A percentile compares a stretch with the other conserved stretches of the same genome.
These are phyloP conservation scores for Alloascoidea africana DNA, from an alignment of 805 yeast genomes.

Conservation along the genomic window DNA sequence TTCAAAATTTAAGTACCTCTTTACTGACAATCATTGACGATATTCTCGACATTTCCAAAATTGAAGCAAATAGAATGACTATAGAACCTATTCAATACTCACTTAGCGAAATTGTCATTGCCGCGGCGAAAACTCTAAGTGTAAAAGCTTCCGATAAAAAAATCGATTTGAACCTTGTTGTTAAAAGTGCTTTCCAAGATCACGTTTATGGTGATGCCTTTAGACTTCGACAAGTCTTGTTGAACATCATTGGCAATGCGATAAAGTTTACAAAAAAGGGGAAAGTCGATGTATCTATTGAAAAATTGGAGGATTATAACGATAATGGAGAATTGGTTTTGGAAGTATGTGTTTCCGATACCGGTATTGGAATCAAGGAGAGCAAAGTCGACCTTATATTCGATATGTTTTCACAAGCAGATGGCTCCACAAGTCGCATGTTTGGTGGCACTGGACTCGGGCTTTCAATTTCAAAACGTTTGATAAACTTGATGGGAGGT, in stretches of 20 bases:
- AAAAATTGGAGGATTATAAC: slow-evolving; percentile 3
- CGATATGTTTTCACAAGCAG: slow-evolving; percentile 19
- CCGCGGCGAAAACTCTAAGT: slow-evolving; percentile 17
- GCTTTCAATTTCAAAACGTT: slow-evolving; percentile 18
- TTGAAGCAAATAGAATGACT: slow-evolving; percentile 20
- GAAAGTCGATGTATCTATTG: slow-evolving; percentile 14
- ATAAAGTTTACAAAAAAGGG: slow-evolving; percentile 19
- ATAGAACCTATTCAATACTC: slow-evolving; percentile 15
- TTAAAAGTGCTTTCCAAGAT: slow-evolving; percentile 15
- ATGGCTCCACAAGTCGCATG: slow-evolving; percentile 10
- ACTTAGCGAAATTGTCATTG: slow-evolving; percentile 17
- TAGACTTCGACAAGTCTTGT: slow-evolving; percentile 18
- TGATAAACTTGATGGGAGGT: slow-evolving; percentile 19
- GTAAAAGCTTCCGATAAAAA: slow-evolving; percentile 18
- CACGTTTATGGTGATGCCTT: slow-evolving; percentile 19
- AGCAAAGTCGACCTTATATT: slow-evolving; percentile 17
- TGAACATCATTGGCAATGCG: slow-evolving; percentile 19
- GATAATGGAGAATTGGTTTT: slow-evolving; percentile 9
- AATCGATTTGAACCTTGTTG: slow-evolving; percentile 16
- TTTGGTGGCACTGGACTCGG: slow-evolving; percentile 20
- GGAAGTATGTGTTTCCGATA: slow-evolving; percentile 17
- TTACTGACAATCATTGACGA: slow-evolving; percentile 19
- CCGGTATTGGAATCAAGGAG: slow-evolving; percentile 18
- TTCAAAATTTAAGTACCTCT: slow-evolving; percentile 18
- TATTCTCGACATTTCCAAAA: slow-evolving; percentile 19